Conservation (phyloP, 2,329 filamentous ascomycete species). For the Ramichloridium luteum region DNA sequence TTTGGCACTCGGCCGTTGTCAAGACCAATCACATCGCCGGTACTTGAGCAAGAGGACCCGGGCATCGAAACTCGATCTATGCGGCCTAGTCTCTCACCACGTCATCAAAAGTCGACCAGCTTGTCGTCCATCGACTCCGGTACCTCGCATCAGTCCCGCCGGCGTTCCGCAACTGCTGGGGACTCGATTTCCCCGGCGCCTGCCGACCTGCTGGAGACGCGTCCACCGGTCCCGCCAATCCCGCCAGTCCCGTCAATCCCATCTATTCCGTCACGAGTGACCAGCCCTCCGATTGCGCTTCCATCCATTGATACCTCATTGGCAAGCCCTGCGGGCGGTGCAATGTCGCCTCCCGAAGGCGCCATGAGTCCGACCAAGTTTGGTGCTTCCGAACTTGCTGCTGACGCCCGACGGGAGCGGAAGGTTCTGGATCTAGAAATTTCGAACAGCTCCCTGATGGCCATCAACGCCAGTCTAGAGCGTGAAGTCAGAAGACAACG, state of each 20-base stretch:
- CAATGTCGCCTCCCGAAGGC: conserved; percentile 10
- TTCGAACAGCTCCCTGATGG: conserved; percentile 84
- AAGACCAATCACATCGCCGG: background rate
- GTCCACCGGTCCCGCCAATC: conserved; percentile 11
- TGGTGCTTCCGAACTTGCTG: conserved; percentile 63
- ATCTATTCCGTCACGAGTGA: conserved; percentile 7
- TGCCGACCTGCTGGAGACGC: conserved; percentile 6
- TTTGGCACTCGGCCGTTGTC: conserved; percentile 25
- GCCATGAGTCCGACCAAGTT: conserved; percentile 25
- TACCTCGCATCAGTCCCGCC: conserved; percentile 22
- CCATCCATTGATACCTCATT: conserved; percentile 20
- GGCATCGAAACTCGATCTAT: conserved; percentile 1
- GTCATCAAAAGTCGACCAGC: conserved; percentile 26
- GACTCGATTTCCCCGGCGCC: conserved; percentile 7
- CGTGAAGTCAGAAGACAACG: conserved; percentile 85
- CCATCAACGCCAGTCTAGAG: conserved; percentile 89
- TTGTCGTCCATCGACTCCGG: conserved; percentile 35
- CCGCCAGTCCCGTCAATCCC: conserved; percentile 9
- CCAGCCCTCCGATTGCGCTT: conserved; percentile 11
- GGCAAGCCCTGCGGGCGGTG: conserved; percentile 6
- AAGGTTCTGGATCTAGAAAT: conserved; percentile 96
- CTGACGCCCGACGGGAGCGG: conserved; percentile 79
- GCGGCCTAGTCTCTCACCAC: conserved; percentile 6
- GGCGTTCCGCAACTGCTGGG: conserved; percentile 19
- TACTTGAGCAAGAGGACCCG: background rate